Evolutionary conservation across 768 basidiomycete genomes (phyloP).

Genomic region (Auriscalpium microsporum): DNA sequence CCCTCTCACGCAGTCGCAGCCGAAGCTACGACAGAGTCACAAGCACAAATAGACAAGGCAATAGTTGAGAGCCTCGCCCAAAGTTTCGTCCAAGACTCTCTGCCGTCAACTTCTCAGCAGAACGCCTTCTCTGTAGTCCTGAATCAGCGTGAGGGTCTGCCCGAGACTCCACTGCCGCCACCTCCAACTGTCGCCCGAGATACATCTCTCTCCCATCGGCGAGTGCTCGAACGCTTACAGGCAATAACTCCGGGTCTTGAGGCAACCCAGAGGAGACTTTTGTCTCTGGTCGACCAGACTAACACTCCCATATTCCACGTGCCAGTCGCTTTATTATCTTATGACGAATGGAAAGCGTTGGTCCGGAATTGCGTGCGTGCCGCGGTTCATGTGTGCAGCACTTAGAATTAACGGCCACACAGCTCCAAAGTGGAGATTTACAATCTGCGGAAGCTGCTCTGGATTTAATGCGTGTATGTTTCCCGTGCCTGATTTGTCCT

Average conservation of each 20-base stretch:
- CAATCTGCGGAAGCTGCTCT: constrained; percentile 42
- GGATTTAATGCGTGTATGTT: constrained; percentile 42
- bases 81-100: background rate
- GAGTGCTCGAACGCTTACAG: constrained; percentile 6
- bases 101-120: background rate
- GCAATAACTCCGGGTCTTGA: constrained; percentile 6
- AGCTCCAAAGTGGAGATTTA: constrained; percentile 43
- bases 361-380: constrained; percentile 41
- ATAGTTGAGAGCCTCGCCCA: constrained; percentile 27
- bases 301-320: constrained; percentile 13
- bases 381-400: background rate
- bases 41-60: constrained; percentile 5
- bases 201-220: background rate
- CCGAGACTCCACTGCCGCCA: background rate
- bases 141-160: background rate
- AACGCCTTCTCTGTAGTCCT: constrained; percentile 4
- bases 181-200: background rate
- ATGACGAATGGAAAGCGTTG: constrained; percentile 46
- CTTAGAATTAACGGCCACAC: constrained; percentile 1
- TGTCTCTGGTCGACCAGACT: background rate
- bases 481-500: background rate
- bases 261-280: constrained; percentile 4
- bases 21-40: background rate
- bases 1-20: constrained; percentile 6
- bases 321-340: constrained; percentile 39